Evolutionary conservation across 805 yeast genomes (phyloP), one percentile per base, ranked within the genome.

Genomic region (Saccharomycopsis sp.): DNA sequence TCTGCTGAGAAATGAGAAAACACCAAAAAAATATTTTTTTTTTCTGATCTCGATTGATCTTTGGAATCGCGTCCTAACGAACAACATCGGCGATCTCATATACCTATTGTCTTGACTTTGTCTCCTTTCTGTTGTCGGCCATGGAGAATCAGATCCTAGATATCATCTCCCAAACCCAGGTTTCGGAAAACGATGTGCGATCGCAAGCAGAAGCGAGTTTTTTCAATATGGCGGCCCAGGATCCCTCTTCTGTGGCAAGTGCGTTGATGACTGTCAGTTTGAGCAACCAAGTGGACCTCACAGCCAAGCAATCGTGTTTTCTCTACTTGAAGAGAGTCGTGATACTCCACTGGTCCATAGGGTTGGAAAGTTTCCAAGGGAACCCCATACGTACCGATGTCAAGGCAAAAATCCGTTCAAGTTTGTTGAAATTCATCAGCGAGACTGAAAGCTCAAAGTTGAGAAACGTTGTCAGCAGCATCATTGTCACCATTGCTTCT

Each of bases 401-500:
- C 10, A 86, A 86, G 52, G 53, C 50, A 0, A 42, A 43, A 8
- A 64, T 83, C 4, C 67, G 95, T 43, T 49, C 60, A 1, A 56
- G 59, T 0, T 63, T 87, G 26, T 45, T 88, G 31, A 48, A 55
- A 2, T 56, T 84, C 22, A 42, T 65, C 3, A 63, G 74, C 15
- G 65, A 64, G 5, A 58, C 66, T 3, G 60, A 65, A 1, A 70
- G 71, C 46, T 64, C 80, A 7, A 83, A 80, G 51, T 63, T 88
- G 12, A 67, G 85, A 44, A 70, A 68, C 22, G 70, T 82, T 38
- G 73, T 82, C 2, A 76, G 88, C 1, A 79, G 84, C 49, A 79
- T 83, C 12, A 72, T 87, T 13, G 82, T 82, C 4, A 94, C 83
- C 52, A 83, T 89, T 12, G 86, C 95, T 0, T 80, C 82, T 2